A percentile compares a stretch with the other conserved stretches of the same genome.
Evolutionary conservation across 441 rosid species (phyloP).

Genomic region (Pelargonium citronellum): DNA sequence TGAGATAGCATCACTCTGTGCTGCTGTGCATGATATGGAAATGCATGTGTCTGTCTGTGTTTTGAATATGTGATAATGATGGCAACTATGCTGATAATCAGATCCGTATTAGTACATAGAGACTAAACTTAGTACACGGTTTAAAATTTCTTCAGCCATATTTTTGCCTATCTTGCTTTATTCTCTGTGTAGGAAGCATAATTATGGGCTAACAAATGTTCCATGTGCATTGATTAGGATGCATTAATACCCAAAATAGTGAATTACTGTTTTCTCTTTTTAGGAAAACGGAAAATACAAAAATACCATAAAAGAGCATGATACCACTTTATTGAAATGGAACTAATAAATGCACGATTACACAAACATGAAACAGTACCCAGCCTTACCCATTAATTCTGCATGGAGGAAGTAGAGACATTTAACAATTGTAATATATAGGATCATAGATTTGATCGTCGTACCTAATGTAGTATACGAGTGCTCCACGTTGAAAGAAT

Average conservation of each 20-base stretch:
- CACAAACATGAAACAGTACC: background rate
- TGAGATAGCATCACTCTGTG: background rate
- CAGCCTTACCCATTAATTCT: background rate
- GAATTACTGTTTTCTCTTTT: background rate
- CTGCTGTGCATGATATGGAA: background rate
- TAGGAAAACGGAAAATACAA: background rate
- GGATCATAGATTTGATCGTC: background rate
- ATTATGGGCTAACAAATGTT: background rate
- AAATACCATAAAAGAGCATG: background rate
- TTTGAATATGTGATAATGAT: background rate
- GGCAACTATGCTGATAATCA: background rate
- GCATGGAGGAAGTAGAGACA: background rate
- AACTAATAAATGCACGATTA: background rate
- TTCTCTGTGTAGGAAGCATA: background rate
- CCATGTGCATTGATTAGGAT: background rate
- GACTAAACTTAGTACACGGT: background rate
- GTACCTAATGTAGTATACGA: background rate
- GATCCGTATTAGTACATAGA: background rate
- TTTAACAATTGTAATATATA: background rate
- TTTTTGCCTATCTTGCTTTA: background rate
- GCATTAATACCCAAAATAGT: background rate
- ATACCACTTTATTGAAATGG: background rate
- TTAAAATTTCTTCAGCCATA: background rate
- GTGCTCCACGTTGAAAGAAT: no score
- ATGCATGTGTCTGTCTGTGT: background rate